Conservation (phyloP, 768 basidiomycete species). For the Suillus discolor region DNA sequence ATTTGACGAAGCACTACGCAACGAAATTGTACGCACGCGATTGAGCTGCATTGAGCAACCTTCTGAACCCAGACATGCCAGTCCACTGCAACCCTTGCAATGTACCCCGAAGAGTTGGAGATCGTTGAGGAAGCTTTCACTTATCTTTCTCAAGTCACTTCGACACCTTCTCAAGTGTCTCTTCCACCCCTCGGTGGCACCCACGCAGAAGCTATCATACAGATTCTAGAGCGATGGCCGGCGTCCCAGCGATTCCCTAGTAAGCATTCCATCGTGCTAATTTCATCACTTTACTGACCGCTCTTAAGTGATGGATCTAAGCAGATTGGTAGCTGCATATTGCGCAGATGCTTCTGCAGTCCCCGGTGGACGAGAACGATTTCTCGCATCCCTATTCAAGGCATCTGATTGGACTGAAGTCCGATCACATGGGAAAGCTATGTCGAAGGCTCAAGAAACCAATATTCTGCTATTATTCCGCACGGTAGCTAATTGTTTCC, state of each 20-base stretch:
- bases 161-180: slow-evolving; percentile 29
- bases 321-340: slow-evolving; percentile 72
- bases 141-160: slow-evolving; percentile 54
- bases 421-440: slow-evolving; percentile 52
- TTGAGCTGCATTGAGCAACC: slow-evolving; percentile 1
- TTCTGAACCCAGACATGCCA: slow-evolving; percentile 26
- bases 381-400: slow-evolving; percentile 64
- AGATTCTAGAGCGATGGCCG: slow-evolving; percentile 77
- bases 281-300: background rate
- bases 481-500: slow-evolving; percentile 78
- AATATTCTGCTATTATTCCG: slow-evolving; percentile 82
- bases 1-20: slow-evolving; percentile 66
- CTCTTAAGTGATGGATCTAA: slow-evolving; percentile 77
- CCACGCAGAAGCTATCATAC: slow-evolving; percentile 64
- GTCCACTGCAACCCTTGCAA: slow-evolving; percentile 72
- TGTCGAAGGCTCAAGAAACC: slow-evolving; percentile 77
- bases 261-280: slow-evolving; percentile 27
- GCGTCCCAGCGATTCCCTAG: slow-evolving; percentile 71
- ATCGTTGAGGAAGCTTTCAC: slow-evolving; percentile 64
- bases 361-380: slow-evolving; percentile 46
- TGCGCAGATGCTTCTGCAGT: slow-evolving; percentile 53
- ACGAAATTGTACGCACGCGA: slow-evolving; percentile 61
- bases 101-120: slow-evolving; percentile 64
- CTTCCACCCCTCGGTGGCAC: slow-evolving; percentile 40
- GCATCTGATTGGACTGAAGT: slow-evolving; percentile 63